Base-by-base conservation (phyloP, 2,329 filamentous ascomycete genomes). In the Davidsoniella eucalypti region DNA sequence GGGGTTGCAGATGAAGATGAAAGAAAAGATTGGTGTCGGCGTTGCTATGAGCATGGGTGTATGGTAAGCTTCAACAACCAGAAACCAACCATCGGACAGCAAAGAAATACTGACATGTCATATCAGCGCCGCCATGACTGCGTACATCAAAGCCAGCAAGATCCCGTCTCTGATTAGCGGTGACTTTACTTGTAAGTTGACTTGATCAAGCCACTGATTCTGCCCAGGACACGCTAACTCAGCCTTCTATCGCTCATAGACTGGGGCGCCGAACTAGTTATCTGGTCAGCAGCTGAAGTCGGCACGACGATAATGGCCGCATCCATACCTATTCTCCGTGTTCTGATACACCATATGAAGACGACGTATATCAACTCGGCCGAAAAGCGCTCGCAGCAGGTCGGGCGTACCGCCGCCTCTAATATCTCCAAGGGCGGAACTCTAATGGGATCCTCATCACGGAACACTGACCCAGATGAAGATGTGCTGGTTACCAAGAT, bases 1-100 rank as follows among this genome's bases (percentile, higher is more conserved):
- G 65, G 58, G 58, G 1, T 56, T 66, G 12, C 60, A 60, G 6
- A 67, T 69, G 62, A 64, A 59, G 50, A 57, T 56, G 25, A 64
- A 62, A 52, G 67, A 69, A 44, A 67, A 67, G 49, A 53, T 66
- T 12, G 65, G 67, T 3, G 65, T 66, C 0, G 55, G 63, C 8
- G 54, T 65, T 1, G 66, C 67, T 7, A 68, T 69, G 67, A 66
- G 64, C 54, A 63, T 68, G 57, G 67, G 67, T 1, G 51, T 69
- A 2, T 65, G 69, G 64, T 66, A 56, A 56, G 62, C 51, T 6
- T 12, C 8, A 38, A 9, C 14, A 4, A 42, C 12, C 17, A 21
- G 5, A 21, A 23, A 5, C 37, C 44, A 21, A 48, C 37, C 17
- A 6, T 23, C 17, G 12, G 8, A 9, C 2, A 9, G 4, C 9